A percentile compares a stretch with the other conserved stretches of the same genome.
Evolutionary conservation across 495 filamentous ascomycete genomes (phyloP).

Genomic region (Jackrogersella minutella): DNA sequence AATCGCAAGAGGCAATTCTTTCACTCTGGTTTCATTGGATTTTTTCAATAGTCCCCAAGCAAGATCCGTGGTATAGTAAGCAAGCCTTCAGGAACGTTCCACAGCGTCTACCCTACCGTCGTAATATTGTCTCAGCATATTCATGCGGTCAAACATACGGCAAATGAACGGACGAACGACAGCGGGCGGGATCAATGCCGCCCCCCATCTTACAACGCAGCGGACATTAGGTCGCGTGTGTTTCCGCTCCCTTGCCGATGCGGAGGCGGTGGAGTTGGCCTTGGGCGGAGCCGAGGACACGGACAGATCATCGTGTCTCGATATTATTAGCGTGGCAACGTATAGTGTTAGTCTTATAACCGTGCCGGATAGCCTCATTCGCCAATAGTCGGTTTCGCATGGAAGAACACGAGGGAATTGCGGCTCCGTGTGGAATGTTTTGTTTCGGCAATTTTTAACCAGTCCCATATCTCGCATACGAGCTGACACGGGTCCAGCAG

Average conservation of each 20-base stretch:
- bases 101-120: conserved; percentile 30
- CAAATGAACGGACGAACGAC: conserved; percentile 26
- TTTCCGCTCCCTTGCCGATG: conserved; percentile 31
- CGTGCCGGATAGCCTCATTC: conserved; percentile 6
- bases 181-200: conserved; percentile 9
- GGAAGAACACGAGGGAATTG: conserved; percentile 30
- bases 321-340: conserved; percentile 37
- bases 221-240: conserved; percentile 23
- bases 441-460: conserved; percentile 25
- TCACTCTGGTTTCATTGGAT: conserved; percentile 21
- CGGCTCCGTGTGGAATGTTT: conserved; percentile 32
- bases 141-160: conserved; percentile 16
- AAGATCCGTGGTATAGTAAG: conserved; percentile 24
- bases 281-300: conserved; percentile 37
- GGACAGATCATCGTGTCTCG: conserved; percentile 37
- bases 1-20: conserved; percentile 18
- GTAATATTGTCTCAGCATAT: conserved; percentile 36
- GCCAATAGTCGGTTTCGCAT: conserved; percentile 11
- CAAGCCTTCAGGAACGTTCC: conserved; percentile 31
- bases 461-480: conserved; percentile 9
- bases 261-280: conserved; percentile 35
- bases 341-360: conserved; percentile 22
- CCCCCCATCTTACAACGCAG: conserved; percentile 32
- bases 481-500: conserved; percentile 10
- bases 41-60: not conserved